Percentiles rank a stretch among this genome's conserved stretches.
Conservation (phyloP, 495 filamentous ascomycete species). For the Cryomyces antarcticus region DNA sequence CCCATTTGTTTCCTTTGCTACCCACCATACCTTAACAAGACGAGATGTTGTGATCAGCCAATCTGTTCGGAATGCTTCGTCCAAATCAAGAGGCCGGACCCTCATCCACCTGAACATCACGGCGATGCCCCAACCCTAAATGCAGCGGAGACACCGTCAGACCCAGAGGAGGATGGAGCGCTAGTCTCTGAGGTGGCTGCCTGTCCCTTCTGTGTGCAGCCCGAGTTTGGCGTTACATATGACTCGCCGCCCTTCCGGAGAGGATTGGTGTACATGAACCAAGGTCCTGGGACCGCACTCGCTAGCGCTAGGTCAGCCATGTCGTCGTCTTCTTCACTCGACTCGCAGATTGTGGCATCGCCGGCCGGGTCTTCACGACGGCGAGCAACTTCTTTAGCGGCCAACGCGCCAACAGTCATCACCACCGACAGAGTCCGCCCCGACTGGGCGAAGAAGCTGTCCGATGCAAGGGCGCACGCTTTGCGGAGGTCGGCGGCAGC, state of each 20-base stretch:
- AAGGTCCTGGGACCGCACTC: slow-evolving; percentile 22
- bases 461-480: slow-evolving; percentile 63
- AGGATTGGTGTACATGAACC: slow-evolving; percentile 49
- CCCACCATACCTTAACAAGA: slow-evolving; percentile 88
- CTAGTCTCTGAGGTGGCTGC: slow-evolving; percentile 80
- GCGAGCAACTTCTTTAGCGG: slow-evolving; percentile 66
- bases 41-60: slow-evolving; percentile 84
- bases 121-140: slow-evolving; percentile 29
- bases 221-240: slow-evolving; percentile 89
- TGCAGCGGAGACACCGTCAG: slow-evolving; percentile 16
- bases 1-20: slow-evolving; percentile 95
- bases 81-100: slow-evolving; percentile 92
- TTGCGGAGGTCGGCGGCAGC: slow-evolving; percentile 78
- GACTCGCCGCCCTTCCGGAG: slow-evolving; percentile 72
- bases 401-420: slow-evolving; percentile 59
- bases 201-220: slow-evolving; percentile 88
- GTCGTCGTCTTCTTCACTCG: slow-evolving; percentile 43
- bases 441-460: slow-evolving; percentile 83
- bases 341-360: slow-evolving; percentile 27
- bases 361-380: slow-evolving; percentile 25
- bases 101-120: slow-evolving; percentile 81
- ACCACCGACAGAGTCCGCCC: slow-evolving; percentile 82
- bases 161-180: slow-evolving; percentile 31
- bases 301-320: slow-evolving; percentile 43
- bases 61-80: slow-evolving; percentile 99